Conservation (phyloP, 2,329 filamentous ascomycete species). For the Pseudogymnoascus sp. region DNA sequence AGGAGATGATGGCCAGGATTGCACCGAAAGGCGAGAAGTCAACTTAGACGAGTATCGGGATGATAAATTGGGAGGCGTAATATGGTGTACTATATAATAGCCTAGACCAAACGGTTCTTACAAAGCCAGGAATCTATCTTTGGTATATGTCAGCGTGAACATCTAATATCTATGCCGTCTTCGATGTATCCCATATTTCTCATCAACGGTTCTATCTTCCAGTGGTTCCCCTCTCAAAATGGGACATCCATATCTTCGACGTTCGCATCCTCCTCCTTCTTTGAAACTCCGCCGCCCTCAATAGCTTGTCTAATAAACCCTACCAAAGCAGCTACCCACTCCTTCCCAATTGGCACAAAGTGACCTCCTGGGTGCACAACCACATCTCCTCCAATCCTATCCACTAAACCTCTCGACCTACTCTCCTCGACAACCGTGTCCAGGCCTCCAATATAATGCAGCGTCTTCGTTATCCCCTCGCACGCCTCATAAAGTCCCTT, state of each 20-base stretch:
- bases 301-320: constrained; percentile 56
- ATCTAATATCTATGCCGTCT: constrained; percentile 16
- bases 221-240: constrained; percentile 37
- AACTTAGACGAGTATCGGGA: background rate
- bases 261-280: constrained; percentile 45
- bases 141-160: constrained; percentile 15
- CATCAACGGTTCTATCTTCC: background rate
- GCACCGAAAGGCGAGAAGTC: constrained; percentile 50
- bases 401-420: constrained; percentile 60
- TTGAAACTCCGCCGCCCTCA: constrained; percentile 15
- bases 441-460: constrained; percentile 77
- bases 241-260: constrained; percentile 65
- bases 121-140: constrained; percentile 14
- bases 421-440: constrained; percentile 84
- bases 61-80: background rate
- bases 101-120: constrained; percentile 30
- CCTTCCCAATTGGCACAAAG: constrained; percentile 76
- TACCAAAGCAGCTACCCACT: constrained; percentile 70
- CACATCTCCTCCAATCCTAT: constrained; percentile 49
- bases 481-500: constrained; percentile 64
- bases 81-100: constrained; percentile 27
- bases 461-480: constrained; percentile 65
- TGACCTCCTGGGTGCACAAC: constrained; percentile 79
- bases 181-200: constrained; percentile 2
- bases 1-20: constrained; percentile 99